A percentile compares a stretch with the other conserved stretches of the same genome.
Conservation (phyloP, 345 rosid species). For the Kandelia obovata region DNA sequence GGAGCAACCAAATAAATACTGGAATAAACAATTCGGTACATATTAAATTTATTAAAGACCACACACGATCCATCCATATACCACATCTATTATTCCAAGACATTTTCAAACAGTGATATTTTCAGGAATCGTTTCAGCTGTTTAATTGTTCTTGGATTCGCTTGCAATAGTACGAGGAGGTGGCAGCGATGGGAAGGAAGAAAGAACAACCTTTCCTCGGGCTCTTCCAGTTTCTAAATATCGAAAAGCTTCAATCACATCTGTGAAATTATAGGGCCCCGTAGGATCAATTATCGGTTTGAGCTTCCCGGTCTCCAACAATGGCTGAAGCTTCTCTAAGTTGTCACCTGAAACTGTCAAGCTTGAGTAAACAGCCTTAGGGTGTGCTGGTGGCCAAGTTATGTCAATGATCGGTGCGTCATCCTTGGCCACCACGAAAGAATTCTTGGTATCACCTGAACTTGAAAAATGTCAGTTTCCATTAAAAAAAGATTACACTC, state of each 20-base stretch:
- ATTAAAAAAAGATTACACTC: not conserved
- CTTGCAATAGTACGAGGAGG: not conserved
- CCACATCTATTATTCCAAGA: not conserved
- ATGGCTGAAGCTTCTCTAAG: slow-evolving; percentile 32
- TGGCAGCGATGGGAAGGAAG: slow-evolving; percentile 27
- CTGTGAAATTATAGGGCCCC: slow-evolving; percentile 34
- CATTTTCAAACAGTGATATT: not conserved
- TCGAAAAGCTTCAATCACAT: slow-evolving; percentile 43
- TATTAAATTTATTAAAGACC: no score
- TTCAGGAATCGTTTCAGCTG: not conserved
- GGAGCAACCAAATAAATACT: no score
- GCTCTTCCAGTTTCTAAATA: slow-evolving; percentile 44
- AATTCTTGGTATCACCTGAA: slow-evolving; percentile 42
- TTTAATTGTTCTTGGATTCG: not conserved
- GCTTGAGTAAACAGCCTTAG: slow-evolving; percentile 41
- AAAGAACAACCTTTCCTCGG: slow-evolving; percentile 40
- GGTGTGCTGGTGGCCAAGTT: slow-evolving; percentile 48
- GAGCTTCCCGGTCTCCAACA: slow-evolving; percentile 27
- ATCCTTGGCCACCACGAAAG: slow-evolving; percentile 42
- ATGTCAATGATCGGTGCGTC: slow-evolving; percentile 42
- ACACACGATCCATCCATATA: not conserved
- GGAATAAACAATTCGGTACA: no score
- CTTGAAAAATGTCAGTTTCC: not conserved
- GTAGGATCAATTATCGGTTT: slow-evolving; percentile 42
- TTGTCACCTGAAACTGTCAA: slow-evolving; percentile 37